Base-by-base conservation (phyloP, 2,329 filamentous ascomycete genomes). In the Pestalotiopsis sp. region DNA sequence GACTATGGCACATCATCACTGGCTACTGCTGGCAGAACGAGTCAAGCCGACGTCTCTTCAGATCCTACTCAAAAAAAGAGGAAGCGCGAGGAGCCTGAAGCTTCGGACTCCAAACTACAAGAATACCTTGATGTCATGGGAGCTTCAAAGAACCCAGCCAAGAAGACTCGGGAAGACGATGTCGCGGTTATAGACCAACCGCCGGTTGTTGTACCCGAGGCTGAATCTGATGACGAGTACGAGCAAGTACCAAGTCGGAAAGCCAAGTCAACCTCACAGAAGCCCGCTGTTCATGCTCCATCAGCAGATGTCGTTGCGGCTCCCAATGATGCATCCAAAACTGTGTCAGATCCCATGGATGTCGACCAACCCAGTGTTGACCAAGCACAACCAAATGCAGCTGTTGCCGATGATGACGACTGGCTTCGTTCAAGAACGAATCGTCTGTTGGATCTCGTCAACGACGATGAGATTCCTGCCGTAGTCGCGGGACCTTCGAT, bases 361-460 rank as follows among this genome's bases (percentile, higher is more conserved):
- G 9, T 65, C 45, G 67, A 66, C 12, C 66, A 66, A 7, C n/a
- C 45, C 38, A 41, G 59, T 25, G 65, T 60, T 66, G 13, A 27
- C 6, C 49, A 61, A 25, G 27, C 49, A 36, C 58, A 72, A 74
- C 31, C 58, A 3, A n/a, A 17, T n/a, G 45, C 45, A 70, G 68
- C 75, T 73, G 68, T 77, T 65, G 85, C 90, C 3, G 91, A 92
- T 25, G 94, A 98, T 81, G 90, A 91, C 70, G 95, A 98, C 80
- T 99, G 96, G 96, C 85, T 98, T 73, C 90, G 95, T 68, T 95
- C 93, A 71, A 90, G 93, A 73, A 98, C 95, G 14, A 98, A 91
- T 81, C 89, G 95, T 75, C 83, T 97, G 63, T 85, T 98, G 65
- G 96, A 95, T 78, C 84, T 98, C 36, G 85, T 95, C 66, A 93